Conservation (phyloP, 2,329 filamentous ascomycete species). For the Aspergillus sp. region DNA sequence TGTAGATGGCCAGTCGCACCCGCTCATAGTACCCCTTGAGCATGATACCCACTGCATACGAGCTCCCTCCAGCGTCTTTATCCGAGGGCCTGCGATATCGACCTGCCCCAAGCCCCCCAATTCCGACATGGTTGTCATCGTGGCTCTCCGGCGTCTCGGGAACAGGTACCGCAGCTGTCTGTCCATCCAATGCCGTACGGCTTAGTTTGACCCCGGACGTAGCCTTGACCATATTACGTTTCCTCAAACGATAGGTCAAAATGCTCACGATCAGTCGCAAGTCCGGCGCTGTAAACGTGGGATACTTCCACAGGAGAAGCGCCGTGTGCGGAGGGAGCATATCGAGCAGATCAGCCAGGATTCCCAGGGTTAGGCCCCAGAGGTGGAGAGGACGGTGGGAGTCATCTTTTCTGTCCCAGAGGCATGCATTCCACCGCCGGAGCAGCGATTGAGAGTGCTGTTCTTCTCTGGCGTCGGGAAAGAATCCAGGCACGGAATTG, state of each 20-base stretch:
- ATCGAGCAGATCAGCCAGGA: slow-evolving; percentile 59
- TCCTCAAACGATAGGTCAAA: slow-evolving; percentile 50
- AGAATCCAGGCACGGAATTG: slow-evolving; percentile 43
- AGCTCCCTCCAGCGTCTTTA: slow-evolving; percentile 14
- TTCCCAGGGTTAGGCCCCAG: slow-evolving; percentile 60
- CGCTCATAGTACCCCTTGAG: slow-evolving; percentile 36
- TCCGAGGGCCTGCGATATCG: slow-evolving; percentile 22
- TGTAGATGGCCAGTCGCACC: slow-evolving; percentile 29
- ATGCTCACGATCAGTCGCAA: slow-evolving; percentile 51
- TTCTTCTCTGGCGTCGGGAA: slow-evolving; percentile 25
- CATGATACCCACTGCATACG: slow-evolving; percentile 33
- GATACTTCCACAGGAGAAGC: slow-evolving; percentile 56
- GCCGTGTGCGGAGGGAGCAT: slow-evolving; percentile 55
- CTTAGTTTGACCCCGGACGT: slow-evolving; percentile 22
- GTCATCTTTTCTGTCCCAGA: slow-evolving; percentile 17
- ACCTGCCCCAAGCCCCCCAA: slow-evolving; percentile 29
- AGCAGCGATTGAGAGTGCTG: slow-evolving; percentile 12
- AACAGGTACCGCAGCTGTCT: slow-evolving; percentile 24
- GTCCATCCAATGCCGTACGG: slow-evolving; percentile 23
- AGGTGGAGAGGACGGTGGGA: slow-evolving; percentile 46
- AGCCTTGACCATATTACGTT: slow-evolving; percentile 37
- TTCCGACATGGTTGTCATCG: slow-evolving; percentile 28
- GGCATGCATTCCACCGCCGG: slow-evolving; percentile 20
- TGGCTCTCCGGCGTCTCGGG: slow-evolving; percentile 12
- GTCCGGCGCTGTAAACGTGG: slow-evolving; percentile 57